Conservation (phyloP, 768 basidiomycete genomes). For the Suillus ampliporus region DNA sequence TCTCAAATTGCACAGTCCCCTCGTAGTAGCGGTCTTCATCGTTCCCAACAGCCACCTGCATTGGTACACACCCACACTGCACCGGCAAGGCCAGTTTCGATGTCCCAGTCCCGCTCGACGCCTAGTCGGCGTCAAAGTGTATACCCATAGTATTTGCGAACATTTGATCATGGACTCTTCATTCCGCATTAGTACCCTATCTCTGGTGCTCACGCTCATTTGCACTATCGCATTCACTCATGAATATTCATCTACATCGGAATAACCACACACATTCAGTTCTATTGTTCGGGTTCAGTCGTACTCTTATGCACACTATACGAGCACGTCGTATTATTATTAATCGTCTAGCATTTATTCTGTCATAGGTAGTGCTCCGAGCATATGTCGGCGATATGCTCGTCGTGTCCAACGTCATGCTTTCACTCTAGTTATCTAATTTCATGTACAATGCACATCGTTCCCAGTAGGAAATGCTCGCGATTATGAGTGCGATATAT, state of each 20-base stretch:
- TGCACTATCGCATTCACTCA: conserved; percentile 24
- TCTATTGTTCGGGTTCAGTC: conserved; percentile 7
- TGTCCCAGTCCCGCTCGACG: conserved; percentile 20
- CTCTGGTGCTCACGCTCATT: conserved; percentile 21
- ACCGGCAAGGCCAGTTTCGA: conserved; percentile 24
- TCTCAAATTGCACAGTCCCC: conserved; percentile 16
- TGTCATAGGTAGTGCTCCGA: not conserved
- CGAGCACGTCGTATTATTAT: conserved; percentile 11
- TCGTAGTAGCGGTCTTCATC: conserved; percentile 19
- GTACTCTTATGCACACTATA: conserved; percentile 11
- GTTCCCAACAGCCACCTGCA: conserved; percentile 32
- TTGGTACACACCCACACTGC: conserved; percentile 11
- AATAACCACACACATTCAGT: conserved; percentile 17
- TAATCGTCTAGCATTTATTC: conserved; percentile 8
- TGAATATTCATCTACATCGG: conserved; percentile 31
- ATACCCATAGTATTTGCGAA: conserved; percentile 23
- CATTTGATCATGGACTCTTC: conserved; percentile 7
- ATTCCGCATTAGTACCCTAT: conserved; percentile 14
- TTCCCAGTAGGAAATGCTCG: conserved; percentile 2
- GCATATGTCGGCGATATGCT: conserved; percentile 2
- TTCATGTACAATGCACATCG: conserved; percentile 14
- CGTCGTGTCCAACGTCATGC: not conserved
- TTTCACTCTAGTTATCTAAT: conserved; percentile 12
- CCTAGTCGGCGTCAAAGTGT: conserved; percentile 24
- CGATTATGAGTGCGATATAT: conserved; percentile 6